A percentile compares a stretch with the other conserved stretches of the same genome.
phyloP scores from a whole-genome alignment of 2,329 filamentous ascomycete species.

The Hymenoscyphus fraxineus region DNA sequence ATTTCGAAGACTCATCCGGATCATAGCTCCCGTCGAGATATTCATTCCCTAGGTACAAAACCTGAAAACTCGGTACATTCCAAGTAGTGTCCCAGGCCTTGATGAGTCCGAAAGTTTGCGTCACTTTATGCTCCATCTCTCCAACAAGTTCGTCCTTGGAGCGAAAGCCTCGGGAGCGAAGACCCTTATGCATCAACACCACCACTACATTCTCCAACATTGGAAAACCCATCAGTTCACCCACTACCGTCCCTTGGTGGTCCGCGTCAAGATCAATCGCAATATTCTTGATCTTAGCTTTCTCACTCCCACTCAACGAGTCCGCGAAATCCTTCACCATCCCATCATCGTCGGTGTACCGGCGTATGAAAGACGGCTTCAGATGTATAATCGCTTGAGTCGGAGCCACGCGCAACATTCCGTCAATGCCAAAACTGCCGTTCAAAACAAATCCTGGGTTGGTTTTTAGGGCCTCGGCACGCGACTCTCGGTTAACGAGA shows the following conservation, averaged over 20 bases:
- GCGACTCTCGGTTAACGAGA: not conserved
- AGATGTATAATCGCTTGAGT: not conserved
- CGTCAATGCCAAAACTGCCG: not conserved
- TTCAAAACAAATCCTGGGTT: not conserved
- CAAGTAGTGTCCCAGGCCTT: too few relatives aligned
- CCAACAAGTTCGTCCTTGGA: too few relatives aligned
- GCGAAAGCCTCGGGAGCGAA: too few relatives aligned
- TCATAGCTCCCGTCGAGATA: too few relatives aligned
- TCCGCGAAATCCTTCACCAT: not conserved
- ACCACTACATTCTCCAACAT: not conserved
- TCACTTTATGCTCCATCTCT: too few relatives aligned
- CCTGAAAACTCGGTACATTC: too few relatives aligned
- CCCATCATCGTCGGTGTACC: not conserved
- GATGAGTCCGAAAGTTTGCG: too few relatives aligned
- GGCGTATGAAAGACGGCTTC: not conserved
- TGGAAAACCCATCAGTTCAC: not conserved
- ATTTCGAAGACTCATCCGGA: too few relatives aligned
- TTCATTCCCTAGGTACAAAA: too few relatives aligned
- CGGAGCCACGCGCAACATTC: not conserved
- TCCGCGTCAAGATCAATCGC: not conserved
- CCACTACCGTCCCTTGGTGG: not conserved
- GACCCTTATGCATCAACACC: not conserved
- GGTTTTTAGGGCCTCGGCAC: not conserved
- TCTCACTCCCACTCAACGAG: not conserved
- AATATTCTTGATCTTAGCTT: not conserved